A percentile compares a stretch with the other conserved stretches of the same genome.
Evolutionary conservation across 306 rosid species (phyloP).

Genomic region (Albizia julibrissin): DNA sequence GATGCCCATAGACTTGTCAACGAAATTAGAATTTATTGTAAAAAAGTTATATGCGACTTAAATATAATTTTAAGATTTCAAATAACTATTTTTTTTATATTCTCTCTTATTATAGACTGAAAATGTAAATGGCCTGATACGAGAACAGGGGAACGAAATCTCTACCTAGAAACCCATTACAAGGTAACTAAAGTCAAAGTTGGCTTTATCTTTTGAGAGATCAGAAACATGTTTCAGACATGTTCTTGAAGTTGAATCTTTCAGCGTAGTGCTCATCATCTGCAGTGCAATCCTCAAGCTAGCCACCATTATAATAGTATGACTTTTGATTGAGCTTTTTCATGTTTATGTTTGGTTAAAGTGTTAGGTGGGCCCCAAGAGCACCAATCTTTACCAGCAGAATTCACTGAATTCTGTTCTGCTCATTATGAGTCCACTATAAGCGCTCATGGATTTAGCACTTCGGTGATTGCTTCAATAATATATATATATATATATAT

Average conservation of each 20-base stretch:
- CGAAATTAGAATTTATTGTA: too few relatives aligned
- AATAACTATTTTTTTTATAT: too few relatives aligned
- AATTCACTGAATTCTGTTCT: neutral
- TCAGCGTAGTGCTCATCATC: neutral
- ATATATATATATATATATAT: too few relatives aligned
- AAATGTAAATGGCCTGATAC: neutral
- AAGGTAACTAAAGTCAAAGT: neutral
- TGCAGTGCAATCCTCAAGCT: neutral
- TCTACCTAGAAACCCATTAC: neutral
- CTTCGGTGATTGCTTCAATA: neutral
- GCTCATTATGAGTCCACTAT: neutral
- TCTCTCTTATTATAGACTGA: too few relatives aligned
- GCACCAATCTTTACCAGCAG: constrained; percentile 21
- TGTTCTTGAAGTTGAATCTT: constrained; percentile 8
- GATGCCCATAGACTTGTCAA: too few relatives aligned
- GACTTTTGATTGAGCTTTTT: neutral
- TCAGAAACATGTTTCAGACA: constrained; percentile 24
- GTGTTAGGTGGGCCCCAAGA: constrained; percentile 6
- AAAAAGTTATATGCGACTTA: too few relatives aligned
- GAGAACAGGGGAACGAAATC: neutral
- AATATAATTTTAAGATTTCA: too few relatives aligned
- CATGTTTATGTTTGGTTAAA: neutral
- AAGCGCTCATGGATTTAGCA: neutral
- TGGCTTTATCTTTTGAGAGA: neutral
- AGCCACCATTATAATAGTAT: neutral